Base-by-base conservation (phyloP, 192 early-diverging fungal species). In the Coemansia sp. region DNA sequence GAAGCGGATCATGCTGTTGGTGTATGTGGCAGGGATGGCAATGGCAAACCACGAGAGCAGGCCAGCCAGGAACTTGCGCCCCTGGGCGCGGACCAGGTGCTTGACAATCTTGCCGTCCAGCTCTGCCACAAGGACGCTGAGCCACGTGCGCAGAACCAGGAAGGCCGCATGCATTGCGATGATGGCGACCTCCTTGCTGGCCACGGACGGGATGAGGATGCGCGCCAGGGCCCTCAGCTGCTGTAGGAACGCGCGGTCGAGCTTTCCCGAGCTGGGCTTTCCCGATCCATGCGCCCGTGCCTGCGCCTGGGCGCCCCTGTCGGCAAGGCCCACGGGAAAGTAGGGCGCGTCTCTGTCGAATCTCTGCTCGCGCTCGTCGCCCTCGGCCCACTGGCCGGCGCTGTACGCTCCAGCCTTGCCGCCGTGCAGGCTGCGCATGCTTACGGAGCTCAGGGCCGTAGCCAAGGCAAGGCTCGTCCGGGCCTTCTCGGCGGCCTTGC, bases 11-110 rank as follows among this genome's bases (percentile, higher is more conserved):
- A 98, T 98, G 79, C 90, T 93, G 79, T 98, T 98, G 39, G 96
- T 98, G 75, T 95, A 98, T 7, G 94, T 96, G 6, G 96, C 94
- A 18, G 96, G 96, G 6, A 98, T 78, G 13, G 96, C 93, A 70
- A 98, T 94, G 20, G 89, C 86, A 72, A 98, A 94, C 93, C 94
- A 98, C 59, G 91, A 93, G 16, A 84, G 84, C 20, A 96, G 70
- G 31, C 91, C 90, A 3, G 85, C 79, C 38, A 92, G 71, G 66
- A 96, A 96, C 52, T 84, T 85, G 65, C 87, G 86, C 3, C 87
- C 88, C 74, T 97, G 88, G 14, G 89, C 94, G 31, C 83, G 79
- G 72, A 95, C 96, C 86, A 98, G 83, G 68, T 98, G 89, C 83
- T 91, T 91, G 72, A 98, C 96, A 61, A 98, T 92, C 69, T 90